Base-by-base conservation (phyloP, 2,329 filamentous ascomycete species). In the Colletotrichum caudatum region DNA sequence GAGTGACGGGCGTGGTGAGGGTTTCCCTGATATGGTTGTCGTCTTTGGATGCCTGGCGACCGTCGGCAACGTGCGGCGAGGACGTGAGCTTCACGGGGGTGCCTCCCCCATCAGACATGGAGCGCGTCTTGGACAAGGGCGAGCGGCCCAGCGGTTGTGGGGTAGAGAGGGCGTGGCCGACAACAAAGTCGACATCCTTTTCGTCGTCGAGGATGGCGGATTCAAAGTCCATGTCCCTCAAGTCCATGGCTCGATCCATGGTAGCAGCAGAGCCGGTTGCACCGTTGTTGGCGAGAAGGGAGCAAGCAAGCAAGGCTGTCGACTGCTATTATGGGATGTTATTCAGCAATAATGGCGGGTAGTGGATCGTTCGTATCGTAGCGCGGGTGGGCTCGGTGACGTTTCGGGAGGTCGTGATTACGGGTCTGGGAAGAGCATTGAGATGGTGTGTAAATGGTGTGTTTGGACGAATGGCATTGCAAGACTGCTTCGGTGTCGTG, bases 41-140 rank as follows among this genome's bases (percentile, higher is more conserved):
- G 81, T 93, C 91, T 79, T 92, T 92, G 69, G 89, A 91, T 26
- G 86, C 85, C 59, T 85, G 83, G 20, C 86, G 83, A 51, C 86
- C 80, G n/a, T 87, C 85, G 65, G 88, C 79, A 62, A 89, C 86
- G 74, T 83, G 82, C 53, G 90, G 88, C 48, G 90, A 90, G 5
- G 89, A 86, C 6, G 88, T 89, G 23, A 90, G 81, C 74, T 86
- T 84, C 33, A 84, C 84, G 73, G 87, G 88, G 11, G 89, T 88
- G 73, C 83, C 82, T 73, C 84, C 85, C 58, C 89, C 88, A 78
- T 93, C 91, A 5, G 91, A 92, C 72, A 93, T 81, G 61, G 91
- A 92, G 73, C 91, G 85, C 50, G 87, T 84, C 80, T 89, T 92
- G 67, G 81, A 79, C 70, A 83, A 77, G 50, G 86, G 84, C 71